Base-by-base conservation (phyloP, 1,284 basidiomycete species). In the Naganishia sp. region DNA sequence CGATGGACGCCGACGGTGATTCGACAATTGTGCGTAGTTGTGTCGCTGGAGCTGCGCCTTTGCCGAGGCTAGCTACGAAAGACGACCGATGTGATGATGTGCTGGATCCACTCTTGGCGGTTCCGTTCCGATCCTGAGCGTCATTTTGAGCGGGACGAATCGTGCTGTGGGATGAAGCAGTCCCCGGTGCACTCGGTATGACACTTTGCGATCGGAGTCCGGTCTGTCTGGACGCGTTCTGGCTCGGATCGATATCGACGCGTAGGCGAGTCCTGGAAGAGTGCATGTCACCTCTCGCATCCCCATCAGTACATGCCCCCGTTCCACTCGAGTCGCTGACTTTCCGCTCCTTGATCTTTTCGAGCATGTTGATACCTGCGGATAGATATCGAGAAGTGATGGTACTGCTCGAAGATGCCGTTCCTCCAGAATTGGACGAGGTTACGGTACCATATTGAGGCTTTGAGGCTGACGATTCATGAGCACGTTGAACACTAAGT, bases 281-380 rank as follows among this genome's bases (percentile, higher is more conserved):
- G 11, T 25, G 47, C 10, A 35, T 50, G 13, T 60, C 46, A n/a
- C 39, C 35, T 25, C 28, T 39, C 15, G 46, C 57, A n/a, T 49
- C 57, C 5, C 52, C 61, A 23, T 63, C 61, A 25, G 61, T 63
- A 45, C 60, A 52, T n/a, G 41, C 52, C 18, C 53, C 56, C 17
- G 64, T 66, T 23, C 64, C 67, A 42, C 67, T 68, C 5, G 64
- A 66, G 15, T 68, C 67, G 43, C 67, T 68, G 25, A 66, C 73
- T 39, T 74, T 73, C 42, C 72, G 70, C 28, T 70, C 74, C 50
- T 74, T 73, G 47, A 80, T 77, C 45, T 71, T 69, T 23, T 77
- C 75, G 73, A 80, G 73, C 69, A 79, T 73, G 10, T 71, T 73
- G 47, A 68, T 69, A 1, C 75, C 79, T 21, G 63, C 64, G 28